Evolutionary conservation across 106 monocot species (phyloP).

Genomic region (Allium sativum): DNA sequence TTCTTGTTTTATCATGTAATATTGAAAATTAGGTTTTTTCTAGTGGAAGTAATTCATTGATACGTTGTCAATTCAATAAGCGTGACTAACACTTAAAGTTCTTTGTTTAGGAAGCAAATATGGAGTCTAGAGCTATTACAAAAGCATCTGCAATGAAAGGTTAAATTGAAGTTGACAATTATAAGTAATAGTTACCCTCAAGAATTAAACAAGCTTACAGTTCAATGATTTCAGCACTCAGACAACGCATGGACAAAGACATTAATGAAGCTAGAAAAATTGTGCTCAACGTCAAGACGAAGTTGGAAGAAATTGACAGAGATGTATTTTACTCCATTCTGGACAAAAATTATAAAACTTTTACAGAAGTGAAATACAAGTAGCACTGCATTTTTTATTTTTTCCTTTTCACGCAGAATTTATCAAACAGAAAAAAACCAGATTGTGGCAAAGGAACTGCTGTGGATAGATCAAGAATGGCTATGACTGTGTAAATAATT

Average conservation of each 20-base stretch:
- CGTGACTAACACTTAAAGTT: too few relatives aligned
- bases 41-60: too few relatives aligned
- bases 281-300: conserved; percentile 26
- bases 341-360: too few relatives aligned
- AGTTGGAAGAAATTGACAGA: conserved; percentile 46
- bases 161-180: not conserved
- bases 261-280: conserved; percentile 41
- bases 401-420: conserved; percentile 24
- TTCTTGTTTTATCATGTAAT: too few relatives aligned
- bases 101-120: conserved; percentile 32
- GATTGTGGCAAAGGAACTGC: conserved; percentile 58
- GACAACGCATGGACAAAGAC: conserved; percentile 49
- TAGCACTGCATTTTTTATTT: too few relatives aligned
- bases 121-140: conserved; percentile 37
- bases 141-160: conserved; percentile 62
- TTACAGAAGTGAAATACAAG: too few relatives aligned
- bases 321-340: conserved; percentile 20
- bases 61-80: too few relatives aligned
- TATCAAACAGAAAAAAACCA: conserved; percentile 33
- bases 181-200: not conserved
- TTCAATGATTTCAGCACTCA: conserved; percentile 26
- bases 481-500: conserved; percentile 38
- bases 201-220: too few relatives aligned
- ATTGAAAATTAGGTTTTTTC: too few relatives aligned
- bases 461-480: conserved; percentile 52